Percentiles rank a stretch among this genome's conserved stretches.
Evolutionary conservation across 164 flowering plant species (phyloP).

Genomic region (Liriodendron chinense): DNA sequence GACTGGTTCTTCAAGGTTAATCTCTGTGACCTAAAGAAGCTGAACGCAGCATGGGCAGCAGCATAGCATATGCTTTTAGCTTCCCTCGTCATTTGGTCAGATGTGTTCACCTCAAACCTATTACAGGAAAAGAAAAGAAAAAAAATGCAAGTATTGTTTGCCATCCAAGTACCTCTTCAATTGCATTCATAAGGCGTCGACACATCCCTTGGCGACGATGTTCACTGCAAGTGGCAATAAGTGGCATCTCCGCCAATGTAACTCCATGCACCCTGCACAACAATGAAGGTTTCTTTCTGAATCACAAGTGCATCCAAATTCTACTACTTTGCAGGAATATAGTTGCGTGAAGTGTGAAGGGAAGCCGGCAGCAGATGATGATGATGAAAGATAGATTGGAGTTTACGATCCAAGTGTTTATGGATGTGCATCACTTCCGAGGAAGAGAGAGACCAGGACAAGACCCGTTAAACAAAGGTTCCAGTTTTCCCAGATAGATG

Average conservation of each 20-base stretch:
- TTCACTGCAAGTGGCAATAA: conserved; percentile 84
- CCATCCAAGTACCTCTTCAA: conserved; percentile 66
- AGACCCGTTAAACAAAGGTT: too few species aligned
- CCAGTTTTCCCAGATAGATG: too few species aligned
- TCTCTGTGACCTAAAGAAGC: neutral
- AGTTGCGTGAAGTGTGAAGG: neutral
- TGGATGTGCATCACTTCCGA: too few species aligned
- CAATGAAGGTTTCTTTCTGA: neutral
- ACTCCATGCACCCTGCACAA: conserved; percentile 79
- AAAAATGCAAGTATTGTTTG: too few species aligned
- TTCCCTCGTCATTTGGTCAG: neutral
- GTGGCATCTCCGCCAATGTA: conserved; percentile 90
- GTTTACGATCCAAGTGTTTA: too few species aligned
- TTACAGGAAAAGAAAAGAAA: neutral
- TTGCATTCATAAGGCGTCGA: conserved; percentile 66
- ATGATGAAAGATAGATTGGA: neutral
- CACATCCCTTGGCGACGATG: conserved; percentile 96
- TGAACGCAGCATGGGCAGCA: neutral
- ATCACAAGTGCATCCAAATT: neutral
- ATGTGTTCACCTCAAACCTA: neutral
- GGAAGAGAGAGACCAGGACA: too few species aligned
- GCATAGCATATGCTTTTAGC: neutral
- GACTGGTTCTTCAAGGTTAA: neutral
- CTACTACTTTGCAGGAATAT: neutral
- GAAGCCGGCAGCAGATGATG: neutral